A percentile compares a stretch with the other conserved stretches of the same genome.
phyloP scores from a whole-genome alignment of 352 stramenopile species.

The Globisporangium parvum region DNA sequence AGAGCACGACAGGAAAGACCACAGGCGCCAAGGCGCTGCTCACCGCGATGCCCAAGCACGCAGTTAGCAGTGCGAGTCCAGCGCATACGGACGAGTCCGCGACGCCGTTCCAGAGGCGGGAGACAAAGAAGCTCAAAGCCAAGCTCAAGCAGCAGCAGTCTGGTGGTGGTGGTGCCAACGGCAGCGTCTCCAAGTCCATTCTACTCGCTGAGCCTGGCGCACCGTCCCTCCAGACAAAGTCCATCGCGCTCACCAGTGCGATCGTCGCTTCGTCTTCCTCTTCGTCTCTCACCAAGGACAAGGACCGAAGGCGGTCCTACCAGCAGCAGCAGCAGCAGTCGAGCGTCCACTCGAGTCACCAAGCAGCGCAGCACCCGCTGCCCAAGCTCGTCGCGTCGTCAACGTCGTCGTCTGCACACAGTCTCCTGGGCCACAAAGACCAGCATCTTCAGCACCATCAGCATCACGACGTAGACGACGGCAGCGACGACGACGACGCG shows the following conservation, averaged over 20 bases:
- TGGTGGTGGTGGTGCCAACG: conserved; percentile 6
- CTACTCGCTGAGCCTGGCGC: conserved; percentile 29
- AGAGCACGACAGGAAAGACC: conserved; percentile 21
- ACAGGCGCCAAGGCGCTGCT: conserved; percentile 5
- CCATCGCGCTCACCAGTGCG: conserved; percentile 7
- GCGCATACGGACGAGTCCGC: conserved; percentile 12
- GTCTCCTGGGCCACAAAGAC: conserved; percentile 16
- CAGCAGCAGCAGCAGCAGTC: conserved; percentile 13
- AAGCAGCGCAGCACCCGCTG: conserved; percentile 24
- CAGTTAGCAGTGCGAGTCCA: conserved; percentile 1
- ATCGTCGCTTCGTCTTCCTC: neutral
- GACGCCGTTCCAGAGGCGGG: conserved; percentile 41
- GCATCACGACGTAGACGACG: conserved; percentile 3
- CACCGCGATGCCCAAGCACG: conserved; percentile 3
- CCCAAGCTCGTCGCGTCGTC: conserved; percentile 35
- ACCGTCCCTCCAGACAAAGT: conserved; percentile 13
- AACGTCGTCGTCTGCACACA: conserved; percentile 22
- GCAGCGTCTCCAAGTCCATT: conserved; percentile 38
- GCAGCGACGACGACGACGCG: conserved; percentile 13
- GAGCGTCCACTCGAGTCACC: conserved; percentile 7
- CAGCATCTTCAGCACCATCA: conserved; percentile 9
- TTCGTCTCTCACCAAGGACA: conserved; percentile 12
- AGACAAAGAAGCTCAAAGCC: conserved; percentile 39
- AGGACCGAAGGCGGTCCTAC: conserved; percentile 33
- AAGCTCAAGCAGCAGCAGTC: conserved; percentile 23